Conservation (phyloP, 495 filamentous ascomycete species). For the Aspergillus cavernicola region DNA sequence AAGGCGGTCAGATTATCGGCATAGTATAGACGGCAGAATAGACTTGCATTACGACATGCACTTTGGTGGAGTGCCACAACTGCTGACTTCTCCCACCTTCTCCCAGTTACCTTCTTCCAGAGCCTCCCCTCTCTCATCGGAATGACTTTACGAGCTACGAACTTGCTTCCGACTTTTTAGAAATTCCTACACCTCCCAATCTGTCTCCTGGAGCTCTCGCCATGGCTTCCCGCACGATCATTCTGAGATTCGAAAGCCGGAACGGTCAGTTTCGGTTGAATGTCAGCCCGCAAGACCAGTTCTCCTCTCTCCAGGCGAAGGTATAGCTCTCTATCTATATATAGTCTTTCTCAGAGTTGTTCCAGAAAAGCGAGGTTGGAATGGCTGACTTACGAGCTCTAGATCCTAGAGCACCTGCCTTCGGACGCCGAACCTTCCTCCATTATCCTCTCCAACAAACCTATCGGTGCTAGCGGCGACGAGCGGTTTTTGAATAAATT, state of each 20-base stretch:
- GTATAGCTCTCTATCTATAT: slow-evolving; percentile 20
- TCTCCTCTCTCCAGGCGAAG: slow-evolving; percentile 43
- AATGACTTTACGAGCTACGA: slow-evolving; percentile 1
- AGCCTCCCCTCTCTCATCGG: neutral
- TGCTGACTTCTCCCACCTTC: slow-evolving; percentile 5
- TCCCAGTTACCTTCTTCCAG: neutral
- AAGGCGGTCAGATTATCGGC: no score
- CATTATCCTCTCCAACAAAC: slow-evolving; percentile 76
- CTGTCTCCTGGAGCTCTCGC: neutral
- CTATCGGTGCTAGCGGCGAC: slow-evolving; percentile 68
- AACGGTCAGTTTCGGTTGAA: slow-evolving; percentile 55
- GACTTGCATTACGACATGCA: slow-evolving; percentile 3
- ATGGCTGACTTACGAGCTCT: neutral
- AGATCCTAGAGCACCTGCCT: slow-evolving; percentile 64
- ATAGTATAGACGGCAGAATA: neutral
- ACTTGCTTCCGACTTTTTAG: neutral
- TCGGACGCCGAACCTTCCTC: slow-evolving; percentile 67
- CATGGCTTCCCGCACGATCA: slow-evolving; percentile 45
- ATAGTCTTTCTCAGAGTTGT: no score
- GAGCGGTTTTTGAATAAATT: slow-evolving; percentile 66
- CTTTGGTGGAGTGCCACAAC: slow-evolving; percentile 3
- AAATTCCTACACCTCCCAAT: neutral
- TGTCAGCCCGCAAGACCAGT: slow-evolving; percentile 43
- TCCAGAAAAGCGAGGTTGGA: no score
- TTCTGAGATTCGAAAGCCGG: slow-evolving; percentile 53